These are phyloP conservation scores for Marchantia paleacea DNA, from an alignment of 225 moss, liverwort and hornwort species.

Conservation along the genomic window DNA sequence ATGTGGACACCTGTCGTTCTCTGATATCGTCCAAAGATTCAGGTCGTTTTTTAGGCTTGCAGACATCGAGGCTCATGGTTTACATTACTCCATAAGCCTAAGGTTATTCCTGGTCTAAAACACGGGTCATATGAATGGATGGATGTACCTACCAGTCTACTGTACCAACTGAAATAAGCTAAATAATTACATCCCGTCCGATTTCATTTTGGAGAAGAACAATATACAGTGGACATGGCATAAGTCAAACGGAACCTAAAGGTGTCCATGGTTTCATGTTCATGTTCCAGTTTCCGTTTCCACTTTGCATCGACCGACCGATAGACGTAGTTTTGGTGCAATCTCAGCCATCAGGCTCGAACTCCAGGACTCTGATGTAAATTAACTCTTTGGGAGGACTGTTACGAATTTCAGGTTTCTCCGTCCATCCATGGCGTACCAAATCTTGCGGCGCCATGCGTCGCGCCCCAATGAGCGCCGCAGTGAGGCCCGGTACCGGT, in stretches of 20 bases:
- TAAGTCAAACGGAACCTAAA: neutral
- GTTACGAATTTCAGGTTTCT: neutral
- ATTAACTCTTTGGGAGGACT: neutral
- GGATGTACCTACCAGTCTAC: neutral
- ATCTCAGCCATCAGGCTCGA: neutral
- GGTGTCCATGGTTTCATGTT: no score
- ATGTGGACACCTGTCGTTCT: neutral
- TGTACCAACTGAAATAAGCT: neutral
- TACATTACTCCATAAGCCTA: neutral
- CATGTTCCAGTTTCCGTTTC: no score
- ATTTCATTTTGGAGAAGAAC: neutral
- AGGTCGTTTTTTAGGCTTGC: neutral
- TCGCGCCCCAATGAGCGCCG: slow-evolving; percentile 28
- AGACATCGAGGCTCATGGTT: neutral
- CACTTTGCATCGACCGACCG: no score
- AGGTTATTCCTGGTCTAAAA: neutral
- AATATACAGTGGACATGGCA: neutral
- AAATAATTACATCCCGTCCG: neutral
- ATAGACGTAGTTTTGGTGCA: no score
- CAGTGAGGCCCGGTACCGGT: slow-evolving; percentile 7
- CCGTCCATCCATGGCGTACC: slow-evolving; percentile 25
- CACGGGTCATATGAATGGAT: neutral
- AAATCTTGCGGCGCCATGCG: slow-evolving; percentile 35
- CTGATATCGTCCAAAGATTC: neutral
- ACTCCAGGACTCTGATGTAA: neutral